phyloP scores from a whole-genome alignment of 139 green algal genomes.

The Auxenochlorella pyrenoidosa region DNA sequence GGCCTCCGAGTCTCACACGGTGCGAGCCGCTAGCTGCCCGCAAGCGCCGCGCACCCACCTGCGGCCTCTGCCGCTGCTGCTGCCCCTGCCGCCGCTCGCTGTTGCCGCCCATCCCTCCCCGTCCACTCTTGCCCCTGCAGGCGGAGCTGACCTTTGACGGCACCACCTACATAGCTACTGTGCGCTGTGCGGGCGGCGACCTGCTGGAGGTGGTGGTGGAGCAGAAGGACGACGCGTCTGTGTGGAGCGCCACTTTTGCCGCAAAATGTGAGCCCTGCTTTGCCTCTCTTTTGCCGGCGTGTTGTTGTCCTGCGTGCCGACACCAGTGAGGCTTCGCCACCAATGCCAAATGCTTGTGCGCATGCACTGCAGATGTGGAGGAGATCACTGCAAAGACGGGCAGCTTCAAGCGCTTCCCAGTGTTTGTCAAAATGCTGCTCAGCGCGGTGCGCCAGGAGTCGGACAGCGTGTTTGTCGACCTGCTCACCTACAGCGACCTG shows the following conservation, averaged over 20 bases:
- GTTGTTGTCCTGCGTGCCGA: not conserved
- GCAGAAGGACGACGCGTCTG: constrained; percentile 60
- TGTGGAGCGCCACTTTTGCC: constrained; percentile 81
- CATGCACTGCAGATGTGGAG: constrained; percentile 80
- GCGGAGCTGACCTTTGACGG: constrained; percentile 30
- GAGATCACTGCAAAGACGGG: constrained; percentile 91
- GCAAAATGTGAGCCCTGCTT: constrained; percentile 62
- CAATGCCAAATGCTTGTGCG: not conserved
- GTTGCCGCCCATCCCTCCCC: no score
- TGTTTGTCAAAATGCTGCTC: constrained; percentile 90
- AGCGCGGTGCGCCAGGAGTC: constrained; percentile 76
- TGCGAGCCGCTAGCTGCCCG: not conserved
- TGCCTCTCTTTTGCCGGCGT: not conserved
- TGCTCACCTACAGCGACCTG: constrained; percentile 88
- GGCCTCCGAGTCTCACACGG: not conserved
- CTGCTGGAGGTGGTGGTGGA: constrained; percentile 74
- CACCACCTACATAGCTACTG: not conserved
- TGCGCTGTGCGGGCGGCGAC: not conserved
- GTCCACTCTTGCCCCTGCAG: not conserved
- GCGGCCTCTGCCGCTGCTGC: not conserved
- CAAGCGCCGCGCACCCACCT: not conserved
- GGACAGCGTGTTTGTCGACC: constrained; percentile 87
- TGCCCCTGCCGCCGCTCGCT: not conserved
- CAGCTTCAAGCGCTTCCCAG: constrained; percentile 82
- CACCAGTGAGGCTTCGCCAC: not conserved